Percentiles rank a stretch among this genome's conserved stretches.
Conservation (phyloP, 345 rosid genomes). For the Camelina hispida region DNA sequence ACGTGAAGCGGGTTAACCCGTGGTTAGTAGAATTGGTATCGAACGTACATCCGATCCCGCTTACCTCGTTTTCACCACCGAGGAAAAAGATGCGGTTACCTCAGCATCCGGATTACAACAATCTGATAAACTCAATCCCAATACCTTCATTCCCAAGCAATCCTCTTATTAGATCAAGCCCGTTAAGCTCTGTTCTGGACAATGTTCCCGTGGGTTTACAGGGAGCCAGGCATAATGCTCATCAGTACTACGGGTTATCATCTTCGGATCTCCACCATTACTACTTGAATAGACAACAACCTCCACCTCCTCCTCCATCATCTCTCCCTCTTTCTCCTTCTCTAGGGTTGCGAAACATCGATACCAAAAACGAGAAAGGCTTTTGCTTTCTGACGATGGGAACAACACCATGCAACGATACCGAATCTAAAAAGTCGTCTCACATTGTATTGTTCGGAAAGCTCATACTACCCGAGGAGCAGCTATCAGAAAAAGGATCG, state of each 20-base stretch:
- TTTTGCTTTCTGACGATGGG: conserved; percentile 77
- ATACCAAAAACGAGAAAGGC: conserved; percentile 46
- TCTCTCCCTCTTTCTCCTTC: conserved; percentile 50
- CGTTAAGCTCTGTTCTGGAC: conserved; percentile 68
- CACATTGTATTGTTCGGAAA: conserved; percentile 88
- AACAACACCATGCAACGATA: conserved; percentile 45
- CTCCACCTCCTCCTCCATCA: conserved; percentile 50
- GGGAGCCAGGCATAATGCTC: conserved; percentile 99
- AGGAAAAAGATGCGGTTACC: conserved; percentile 84
- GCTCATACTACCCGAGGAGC: conserved; percentile 71
- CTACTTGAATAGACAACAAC: conserved; percentile 59
- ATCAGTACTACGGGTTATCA: conserved; percentile 72
- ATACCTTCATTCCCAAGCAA: conserved; percentile 70
- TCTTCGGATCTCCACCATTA: conserved; percentile 64
- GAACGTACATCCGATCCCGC: conserved; percentile 69
- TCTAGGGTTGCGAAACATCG: conserved; percentile 44
- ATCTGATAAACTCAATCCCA: conserved; percentile 54
- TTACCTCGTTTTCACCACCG: conserved; percentile 80
- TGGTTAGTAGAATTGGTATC: conserved; percentile 95
- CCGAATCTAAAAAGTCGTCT: conserved; percentile 62
- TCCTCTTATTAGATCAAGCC: conserved; percentile 62
- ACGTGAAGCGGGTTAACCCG: conserved; percentile 92
- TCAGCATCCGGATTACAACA: conserved; percentile 61
- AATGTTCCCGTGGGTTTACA: conserved; percentile 96
- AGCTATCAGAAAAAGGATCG: conserved; percentile 65